Conservation (phyloP, 768 basidiomycete species). For the Coprinopsis marcescibilis region DNA sequence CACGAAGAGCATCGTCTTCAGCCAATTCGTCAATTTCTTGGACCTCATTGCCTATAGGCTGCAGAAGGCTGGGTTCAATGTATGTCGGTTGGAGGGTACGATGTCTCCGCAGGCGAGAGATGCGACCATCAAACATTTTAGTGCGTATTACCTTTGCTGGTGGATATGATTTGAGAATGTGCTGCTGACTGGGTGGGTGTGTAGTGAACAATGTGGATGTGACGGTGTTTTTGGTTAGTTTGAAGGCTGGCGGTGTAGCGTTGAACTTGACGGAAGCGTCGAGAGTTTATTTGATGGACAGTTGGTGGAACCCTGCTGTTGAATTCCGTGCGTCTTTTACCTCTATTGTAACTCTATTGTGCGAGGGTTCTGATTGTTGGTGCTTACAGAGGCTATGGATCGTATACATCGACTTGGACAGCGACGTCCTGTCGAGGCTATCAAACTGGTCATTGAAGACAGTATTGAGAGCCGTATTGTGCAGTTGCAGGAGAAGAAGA, state of each 20-base stretch:
- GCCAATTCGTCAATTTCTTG: constrained; percentile 89
- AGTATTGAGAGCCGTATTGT: constrained; percentile 95
- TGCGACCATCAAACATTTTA: constrained; percentile 92
- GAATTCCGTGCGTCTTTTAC: constrained; percentile 62
- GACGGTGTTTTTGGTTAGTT: constrained; percentile 93
- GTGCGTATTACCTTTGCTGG: constrained; percentile 29
- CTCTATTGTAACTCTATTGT: neutral
- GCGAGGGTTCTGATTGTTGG: neutral
- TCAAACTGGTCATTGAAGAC: constrained; percentile 93
- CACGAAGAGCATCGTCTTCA: constrained; percentile 95
- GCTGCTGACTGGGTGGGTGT: neutral
- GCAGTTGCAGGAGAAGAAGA: constrained; percentile 96
- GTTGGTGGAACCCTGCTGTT: constrained; percentile 99
- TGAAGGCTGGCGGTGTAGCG: constrained; percentile 95
- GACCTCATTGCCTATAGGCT: constrained; percentile 91
- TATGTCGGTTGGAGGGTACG: constrained; percentile 91
- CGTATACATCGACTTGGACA: constrained; percentile 97
- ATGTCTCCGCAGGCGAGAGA: constrained; percentile 97
- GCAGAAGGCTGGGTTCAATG: constrained; percentile 87
- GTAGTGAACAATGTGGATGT: constrained; percentile 89
- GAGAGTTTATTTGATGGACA: constrained; percentile 94
- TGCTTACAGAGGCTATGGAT: constrained; percentile 82
- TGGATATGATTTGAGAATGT: neutral
- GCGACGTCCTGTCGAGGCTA: constrained; percentile 85
- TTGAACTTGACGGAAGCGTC: constrained; percentile 88